phyloP scores from a whole-genome alignment of 305 asterid species.

The Ajuga reptans region DNA sequence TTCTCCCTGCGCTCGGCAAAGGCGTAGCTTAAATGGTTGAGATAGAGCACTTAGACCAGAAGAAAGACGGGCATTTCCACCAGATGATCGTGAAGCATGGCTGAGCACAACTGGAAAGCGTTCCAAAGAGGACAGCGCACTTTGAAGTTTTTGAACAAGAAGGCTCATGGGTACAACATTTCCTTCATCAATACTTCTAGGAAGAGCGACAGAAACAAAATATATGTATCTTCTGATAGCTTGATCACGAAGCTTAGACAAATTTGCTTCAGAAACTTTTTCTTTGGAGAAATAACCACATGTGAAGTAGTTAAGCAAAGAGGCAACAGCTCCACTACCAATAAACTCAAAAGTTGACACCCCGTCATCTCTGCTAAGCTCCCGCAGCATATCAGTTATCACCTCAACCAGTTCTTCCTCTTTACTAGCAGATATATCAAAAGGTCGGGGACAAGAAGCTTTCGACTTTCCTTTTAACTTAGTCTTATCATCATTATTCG shows the following conservation, averaged over 20 bases:
- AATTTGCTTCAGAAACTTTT: constrained; percentile 57
- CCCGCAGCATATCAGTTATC: constrained; percentile 67
- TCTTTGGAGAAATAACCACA: constrained; percentile 85
- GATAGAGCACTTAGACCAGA: constrained; percentile 88
- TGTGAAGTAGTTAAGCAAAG: constrained; percentile 81
- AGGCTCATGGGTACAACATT: constrained; percentile 58
- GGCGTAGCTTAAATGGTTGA: constrained; percentile 91
- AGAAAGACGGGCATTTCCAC: constrained; percentile 75
- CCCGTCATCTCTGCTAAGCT: constrained; percentile 86
- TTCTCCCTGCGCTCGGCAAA: constrained; percentile 91
- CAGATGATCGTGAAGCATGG: constrained; percentile 74
- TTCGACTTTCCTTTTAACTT: constrained; percentile 84
- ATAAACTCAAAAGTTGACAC: constrained; percentile 95
- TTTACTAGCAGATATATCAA: constrained; percentile 49
- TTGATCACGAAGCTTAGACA: constrained; percentile 70
- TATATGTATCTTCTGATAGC: constrained; percentile 75
- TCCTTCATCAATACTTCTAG: constrained; percentile 40
- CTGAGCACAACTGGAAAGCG: constrained; percentile 92
- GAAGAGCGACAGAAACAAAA: constrained; percentile 78
- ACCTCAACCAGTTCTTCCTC: constrained; percentile 69
- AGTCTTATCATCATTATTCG: constrained; percentile 51
- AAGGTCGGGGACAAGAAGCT: constrained; percentile 41
- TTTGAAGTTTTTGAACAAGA: constrained; percentile 83
- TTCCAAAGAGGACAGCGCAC: constrained; percentile 83
- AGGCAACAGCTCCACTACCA: constrained; percentile 86